phyloP scores from a whole-genome alignment of 257 asterid species.

The Paraleonurus japonicus region DNA sequence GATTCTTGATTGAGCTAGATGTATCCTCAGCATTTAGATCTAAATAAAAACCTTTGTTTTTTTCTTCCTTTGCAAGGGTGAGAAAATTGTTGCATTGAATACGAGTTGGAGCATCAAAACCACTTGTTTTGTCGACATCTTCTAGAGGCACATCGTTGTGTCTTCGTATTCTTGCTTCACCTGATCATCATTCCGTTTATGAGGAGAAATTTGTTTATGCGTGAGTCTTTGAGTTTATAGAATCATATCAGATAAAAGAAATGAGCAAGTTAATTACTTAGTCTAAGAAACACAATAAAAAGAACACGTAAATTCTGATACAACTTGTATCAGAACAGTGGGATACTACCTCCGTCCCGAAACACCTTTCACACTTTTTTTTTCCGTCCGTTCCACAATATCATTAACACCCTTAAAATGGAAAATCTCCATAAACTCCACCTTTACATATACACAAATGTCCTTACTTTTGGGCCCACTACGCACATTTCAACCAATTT shows the following conservation, averaged over 20 bases:
- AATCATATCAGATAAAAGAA: neutral
- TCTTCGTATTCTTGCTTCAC: conserved; percentile 5
- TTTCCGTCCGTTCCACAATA: no score
- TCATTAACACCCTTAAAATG: no score
- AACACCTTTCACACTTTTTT: no score
- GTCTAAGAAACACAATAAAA: neutral
- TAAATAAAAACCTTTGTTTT: conserved; percentile 36
- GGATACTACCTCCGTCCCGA: no score
- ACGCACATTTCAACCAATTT: no score
- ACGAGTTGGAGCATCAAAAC: conserved; percentile 23
- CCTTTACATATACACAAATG: no score
- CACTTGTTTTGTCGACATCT: no score
- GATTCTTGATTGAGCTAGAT: conserved; percentile 48
- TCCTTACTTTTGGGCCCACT: no score
- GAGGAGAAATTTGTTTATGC: neutral
- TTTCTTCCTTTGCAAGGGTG: conserved; percentile 31
- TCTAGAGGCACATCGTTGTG: no score
- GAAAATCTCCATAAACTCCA: no score
- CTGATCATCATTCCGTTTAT: neutral
- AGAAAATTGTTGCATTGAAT: conserved; percentile 17
- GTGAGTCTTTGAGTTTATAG: neutral
- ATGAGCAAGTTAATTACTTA: neutral
- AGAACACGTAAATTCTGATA: neutral
- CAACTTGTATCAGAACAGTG: neutral
- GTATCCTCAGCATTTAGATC: conserved; percentile 65